A percentile compares a stretch with the other conserved stretches of the same genome.
These are phyloP conservation scores for Pseudomonodictys pantanalensis DNA, from an alignment of 495 filamentous ascomycete species.

Conservation along the genomic window DNA sequence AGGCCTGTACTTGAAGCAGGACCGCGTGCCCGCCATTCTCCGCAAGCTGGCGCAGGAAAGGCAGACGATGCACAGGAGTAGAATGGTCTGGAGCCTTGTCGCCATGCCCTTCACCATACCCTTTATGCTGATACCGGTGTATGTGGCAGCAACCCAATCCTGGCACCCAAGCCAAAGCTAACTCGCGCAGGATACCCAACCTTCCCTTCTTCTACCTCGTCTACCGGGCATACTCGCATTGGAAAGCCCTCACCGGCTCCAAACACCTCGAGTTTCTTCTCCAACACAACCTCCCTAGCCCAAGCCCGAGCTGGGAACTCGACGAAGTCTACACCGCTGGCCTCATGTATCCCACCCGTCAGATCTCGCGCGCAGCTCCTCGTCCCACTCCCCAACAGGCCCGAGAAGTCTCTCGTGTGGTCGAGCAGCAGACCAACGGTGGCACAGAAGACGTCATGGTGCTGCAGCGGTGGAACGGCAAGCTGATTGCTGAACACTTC, in stretches of 20 bases:
- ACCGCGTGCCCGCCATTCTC: conserved; percentile 60
- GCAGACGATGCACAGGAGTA: conserved; percentile 69
- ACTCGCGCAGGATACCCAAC: conserved; percentile 69
- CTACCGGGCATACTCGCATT: conserved; percentile 74
- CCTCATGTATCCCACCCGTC: conserved; percentile 38
- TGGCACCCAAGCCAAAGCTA: background rate
- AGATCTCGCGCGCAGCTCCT: conserved; percentile 35
- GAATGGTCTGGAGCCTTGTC: conserved; percentile 74
- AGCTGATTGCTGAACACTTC: conserved; percentile 44
- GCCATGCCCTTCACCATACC: conserved; percentile 83
- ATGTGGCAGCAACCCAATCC: conserved; percentile 39
- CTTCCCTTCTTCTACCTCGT: conserved; percentile 96
- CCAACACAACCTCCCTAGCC: conserved; percentile 62
- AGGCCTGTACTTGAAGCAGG: conserved; percentile 59
- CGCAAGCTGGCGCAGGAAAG: conserved; percentile 70
- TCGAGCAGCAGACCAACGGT: conserved; percentile 49
- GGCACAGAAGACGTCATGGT: conserved; percentile 44
- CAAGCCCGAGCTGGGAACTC: conserved; percentile 60
- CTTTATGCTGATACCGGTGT: conserved; percentile 80
- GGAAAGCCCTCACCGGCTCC: conserved; percentile 76
- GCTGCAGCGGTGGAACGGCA: conserved; percentile 45
- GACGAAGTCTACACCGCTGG: conserved; percentile 65
- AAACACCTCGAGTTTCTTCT: conserved; percentile 80
- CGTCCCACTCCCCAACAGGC: conserved; percentile 36
- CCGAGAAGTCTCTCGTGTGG: conserved; percentile 57